Evolutionary conservation across 106 monocot species (phyloP).

Genomic region (Dendrobium catenatum): DNA sequence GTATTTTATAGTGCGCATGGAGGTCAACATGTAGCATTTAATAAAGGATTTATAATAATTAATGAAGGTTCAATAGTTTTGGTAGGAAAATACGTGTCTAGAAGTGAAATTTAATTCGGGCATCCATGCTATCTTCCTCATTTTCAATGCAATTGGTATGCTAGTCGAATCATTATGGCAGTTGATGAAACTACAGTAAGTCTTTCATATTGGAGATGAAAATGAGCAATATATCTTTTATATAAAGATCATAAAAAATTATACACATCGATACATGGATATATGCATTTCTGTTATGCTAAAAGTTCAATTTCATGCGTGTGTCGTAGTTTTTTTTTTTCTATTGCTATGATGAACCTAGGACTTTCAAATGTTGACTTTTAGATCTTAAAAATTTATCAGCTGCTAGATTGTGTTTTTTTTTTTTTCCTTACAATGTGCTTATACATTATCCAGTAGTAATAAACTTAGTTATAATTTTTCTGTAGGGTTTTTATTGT

Average conservation of each 20-base stretch:
- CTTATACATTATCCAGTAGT: not conserved
- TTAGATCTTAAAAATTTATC: not conserved
- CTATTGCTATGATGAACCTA: not conserved
- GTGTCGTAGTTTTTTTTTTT: no score
- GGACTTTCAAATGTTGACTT: not conserved
- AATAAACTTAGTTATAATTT: not conserved
- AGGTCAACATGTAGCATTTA: no score
- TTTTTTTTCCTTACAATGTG: no score
- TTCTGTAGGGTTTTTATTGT: not conserved
- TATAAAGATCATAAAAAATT: not conserved
- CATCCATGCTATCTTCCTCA: not conserved
- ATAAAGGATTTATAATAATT: not conserved
- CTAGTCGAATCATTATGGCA: not conserved
- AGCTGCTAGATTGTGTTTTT: not conserved
- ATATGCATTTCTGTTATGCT: not conserved
- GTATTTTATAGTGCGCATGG: no score
- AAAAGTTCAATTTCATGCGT: not conserved
- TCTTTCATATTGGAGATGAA: not conserved
- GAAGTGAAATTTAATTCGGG: not conserved
- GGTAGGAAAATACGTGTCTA: not conserved
- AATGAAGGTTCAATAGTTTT: not conserved
- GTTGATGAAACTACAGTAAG: not conserved
- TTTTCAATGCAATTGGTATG: not conserved
- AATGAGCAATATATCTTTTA: not conserved
- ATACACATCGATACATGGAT: not conserved